Conservation (phyloP, 495 filamentous ascomycete species). For the Aspergillus sparsus region DNA sequence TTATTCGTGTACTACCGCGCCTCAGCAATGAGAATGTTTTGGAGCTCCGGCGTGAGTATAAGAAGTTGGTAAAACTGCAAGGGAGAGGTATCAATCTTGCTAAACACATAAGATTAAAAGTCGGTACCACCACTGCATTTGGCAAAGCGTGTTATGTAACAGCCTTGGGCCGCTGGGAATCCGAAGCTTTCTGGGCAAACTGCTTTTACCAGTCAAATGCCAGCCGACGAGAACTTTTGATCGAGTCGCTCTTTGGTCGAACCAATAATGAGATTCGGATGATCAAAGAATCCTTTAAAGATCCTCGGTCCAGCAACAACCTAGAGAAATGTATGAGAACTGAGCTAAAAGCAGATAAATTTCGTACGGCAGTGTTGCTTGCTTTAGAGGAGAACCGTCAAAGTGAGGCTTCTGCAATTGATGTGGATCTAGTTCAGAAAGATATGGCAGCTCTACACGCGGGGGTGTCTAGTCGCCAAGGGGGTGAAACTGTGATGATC, state of each 20-base stretch:
- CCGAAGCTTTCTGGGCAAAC: constrained; percentile 96
- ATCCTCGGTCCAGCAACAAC: constrained; percentile 84
- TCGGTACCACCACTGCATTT: constrained; percentile 70
- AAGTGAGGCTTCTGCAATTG: constrained; percentile 66
- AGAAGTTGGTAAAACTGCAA: constrained; percentile 76
- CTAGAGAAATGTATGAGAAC: constrained; percentile 83
- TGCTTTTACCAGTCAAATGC: constrained; percentile 94
- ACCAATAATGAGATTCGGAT: constrained; percentile 83
- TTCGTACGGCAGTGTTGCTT: constrained; percentile 81
- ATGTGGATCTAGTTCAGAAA: constrained; percentile 59
- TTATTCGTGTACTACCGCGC: constrained; percentile 81
- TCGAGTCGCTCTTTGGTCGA: constrained; percentile 88
- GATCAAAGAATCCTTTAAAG: constrained; percentile 88
- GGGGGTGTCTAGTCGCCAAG: constrained; percentile 69
- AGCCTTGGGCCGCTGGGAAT: constrained; percentile 88
- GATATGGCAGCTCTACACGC: constrained; percentile 73
- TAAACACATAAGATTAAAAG: constrained; percentile 84
- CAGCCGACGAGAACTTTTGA: constrained; percentile 80
- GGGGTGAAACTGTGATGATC: constrained; percentile 90
- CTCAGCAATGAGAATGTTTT: constrained; percentile 83
- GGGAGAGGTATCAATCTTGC: constrained; percentile 89
- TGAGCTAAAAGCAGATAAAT: constrained; percentile 91
- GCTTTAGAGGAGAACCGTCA: constrained; percentile 80
- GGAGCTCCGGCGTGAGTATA: constrained; percentile 83
- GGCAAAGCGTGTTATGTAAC: constrained; percentile 89